These are phyloP conservation scores for Orychophragmus violaceus DNA, from an alignment of 345 rosid species.

Conservation along the genomic window DNA sequence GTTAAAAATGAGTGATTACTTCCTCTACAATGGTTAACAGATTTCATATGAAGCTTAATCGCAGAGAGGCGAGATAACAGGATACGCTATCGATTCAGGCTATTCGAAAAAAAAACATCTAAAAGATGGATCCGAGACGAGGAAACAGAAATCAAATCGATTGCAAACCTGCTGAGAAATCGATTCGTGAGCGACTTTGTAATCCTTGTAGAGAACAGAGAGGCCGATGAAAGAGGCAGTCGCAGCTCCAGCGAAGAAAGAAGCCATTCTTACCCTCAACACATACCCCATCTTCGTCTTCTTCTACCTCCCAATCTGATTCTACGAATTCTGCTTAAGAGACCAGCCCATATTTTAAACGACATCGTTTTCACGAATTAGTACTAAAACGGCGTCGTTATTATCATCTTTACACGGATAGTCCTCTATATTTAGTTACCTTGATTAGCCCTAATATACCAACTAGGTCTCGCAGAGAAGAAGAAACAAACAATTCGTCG, in stretches of 20 bases:
- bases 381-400: neutral
- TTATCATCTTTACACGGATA: neutral
- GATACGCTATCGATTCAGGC: neutral
- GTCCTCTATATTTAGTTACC: neutral
- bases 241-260: slow-evolving; percentile 90
- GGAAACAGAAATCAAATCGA: neutral
- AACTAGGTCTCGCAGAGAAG: neutral
- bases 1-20: neutral
- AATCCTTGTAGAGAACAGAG: slow-evolving; percentile 73
- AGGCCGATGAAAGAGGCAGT: slow-evolving; percentile 72
- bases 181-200: slow-evolving; percentile 73
- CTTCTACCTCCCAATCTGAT: neutral
- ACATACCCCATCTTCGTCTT: slow-evolving; percentile 70
- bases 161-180: slow-evolving; percentile 62
- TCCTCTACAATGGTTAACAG: neutral
- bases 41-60: neutral
- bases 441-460: neutral
- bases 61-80: neutral
- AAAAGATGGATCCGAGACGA: neutral
- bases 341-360: neutral
- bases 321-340: neutral
- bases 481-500: neutral
- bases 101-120: neutral
- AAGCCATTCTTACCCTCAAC: slow-evolving; percentile 80
- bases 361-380: neutral